Evolutionary conservation across 106 monocot species (phyloP).

Genomic region (Phalaenopsis equestris): DNA sequence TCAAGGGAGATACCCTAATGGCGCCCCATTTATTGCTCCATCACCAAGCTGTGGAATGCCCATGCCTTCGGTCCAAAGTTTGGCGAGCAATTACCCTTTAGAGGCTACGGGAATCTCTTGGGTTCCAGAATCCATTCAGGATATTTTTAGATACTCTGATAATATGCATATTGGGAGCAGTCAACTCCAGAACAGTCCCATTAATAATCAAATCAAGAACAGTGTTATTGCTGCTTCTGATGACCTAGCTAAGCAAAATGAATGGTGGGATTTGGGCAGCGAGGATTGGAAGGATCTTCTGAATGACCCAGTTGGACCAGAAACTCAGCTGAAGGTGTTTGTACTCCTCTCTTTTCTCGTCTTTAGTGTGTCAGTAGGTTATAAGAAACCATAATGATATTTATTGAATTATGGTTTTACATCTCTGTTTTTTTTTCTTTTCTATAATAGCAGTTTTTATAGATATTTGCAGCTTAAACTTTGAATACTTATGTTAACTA

Average conservation of each 20-base stretch:
- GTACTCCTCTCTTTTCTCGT: not conserved
- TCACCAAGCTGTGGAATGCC: constrained; percentile 7
- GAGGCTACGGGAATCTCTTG: constrained; percentile 26
- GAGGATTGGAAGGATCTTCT: constrained; percentile 40
- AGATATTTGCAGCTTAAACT: no score
- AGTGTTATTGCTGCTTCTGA: constrained; percentile 17
- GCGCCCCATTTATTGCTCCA: constrained; percentile 15
- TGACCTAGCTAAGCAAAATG: constrained; percentile 30
- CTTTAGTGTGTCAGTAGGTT: not conserved
- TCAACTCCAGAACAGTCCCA: constrained; percentile 17
- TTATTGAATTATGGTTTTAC: not conserved
- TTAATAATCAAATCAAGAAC: constrained; percentile 13
- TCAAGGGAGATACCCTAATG: constrained; percentile 5
- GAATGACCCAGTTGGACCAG: constrained; percentile 20
- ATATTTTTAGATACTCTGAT: constrained; percentile 17
- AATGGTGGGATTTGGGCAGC: constrained; percentile 32
- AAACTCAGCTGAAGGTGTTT: constrained; percentile 35
- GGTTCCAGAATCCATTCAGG: constrained; percentile 16
- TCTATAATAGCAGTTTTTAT: not conserved
- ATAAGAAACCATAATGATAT: not conserved
- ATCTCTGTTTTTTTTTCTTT: not conserved
- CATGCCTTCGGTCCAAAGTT: constrained; percentile 14
- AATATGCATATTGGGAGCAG: constrained; percentile 8
- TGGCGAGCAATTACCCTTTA: constrained; percentile 8
- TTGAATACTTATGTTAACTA: no score